phyloP scores from a whole-genome alignment of 495 filamentous ascomycete genomes.

The Annulohypoxylon bovei region DNA sequence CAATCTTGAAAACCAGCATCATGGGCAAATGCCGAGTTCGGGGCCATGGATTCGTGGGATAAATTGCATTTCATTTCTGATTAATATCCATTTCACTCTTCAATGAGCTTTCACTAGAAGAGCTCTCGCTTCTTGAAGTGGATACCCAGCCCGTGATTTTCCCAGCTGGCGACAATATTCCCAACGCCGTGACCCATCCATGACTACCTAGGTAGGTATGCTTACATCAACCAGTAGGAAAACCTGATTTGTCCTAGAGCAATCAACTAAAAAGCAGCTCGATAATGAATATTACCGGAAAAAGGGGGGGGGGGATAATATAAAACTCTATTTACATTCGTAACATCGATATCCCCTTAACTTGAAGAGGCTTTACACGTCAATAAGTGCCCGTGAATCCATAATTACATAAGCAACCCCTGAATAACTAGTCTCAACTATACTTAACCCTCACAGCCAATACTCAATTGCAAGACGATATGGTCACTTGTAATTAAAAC shows the following conservation, averaged over 20 bases:
- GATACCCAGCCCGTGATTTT: background rate
- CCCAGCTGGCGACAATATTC: background rate
- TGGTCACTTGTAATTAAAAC: no score
- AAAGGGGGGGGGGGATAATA: no score
- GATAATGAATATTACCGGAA: no score
- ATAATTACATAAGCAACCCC: background rate
- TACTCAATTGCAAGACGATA: no score
- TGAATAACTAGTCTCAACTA: background rate
- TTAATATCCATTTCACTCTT: background rate
- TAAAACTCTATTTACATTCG: no score
- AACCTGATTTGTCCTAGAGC: background rate
- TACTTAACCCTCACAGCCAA: no score
- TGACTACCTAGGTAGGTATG: no score
- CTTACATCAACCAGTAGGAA: no score
- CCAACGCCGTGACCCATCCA: background rate
- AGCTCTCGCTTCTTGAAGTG: no score
- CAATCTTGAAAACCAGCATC: background rate
- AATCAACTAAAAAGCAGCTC: no score
- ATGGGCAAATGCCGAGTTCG: conserved; percentile 4
- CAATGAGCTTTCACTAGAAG: background rate
- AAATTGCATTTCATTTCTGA: conserved; percentile 24
- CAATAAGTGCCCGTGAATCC: background rate
- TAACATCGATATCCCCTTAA: no score
- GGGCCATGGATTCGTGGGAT: background rate
- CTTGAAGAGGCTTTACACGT: no score